Conservation (phyloP, 2,329 filamentous ascomycete species). For the Zymoseptoria crescenta region DNA sequence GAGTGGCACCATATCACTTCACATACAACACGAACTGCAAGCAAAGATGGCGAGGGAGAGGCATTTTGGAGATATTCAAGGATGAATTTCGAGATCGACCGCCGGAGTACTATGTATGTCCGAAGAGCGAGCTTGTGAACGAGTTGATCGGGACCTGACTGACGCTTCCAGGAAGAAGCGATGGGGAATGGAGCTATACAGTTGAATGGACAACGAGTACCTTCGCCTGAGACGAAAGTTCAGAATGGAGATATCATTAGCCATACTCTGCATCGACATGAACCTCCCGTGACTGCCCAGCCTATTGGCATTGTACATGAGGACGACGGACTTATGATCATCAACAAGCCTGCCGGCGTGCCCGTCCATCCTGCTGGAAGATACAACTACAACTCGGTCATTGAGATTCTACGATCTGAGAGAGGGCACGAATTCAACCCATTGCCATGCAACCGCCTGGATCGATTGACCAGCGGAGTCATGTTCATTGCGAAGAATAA, state of each 20-base stretch:
- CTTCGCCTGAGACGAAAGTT: slow-evolving; percentile 59
- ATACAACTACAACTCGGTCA: slow-evolving; percentile 90
- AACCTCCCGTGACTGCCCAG: slow-evolving; percentile 80
- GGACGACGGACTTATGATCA: slow-evolving; percentile 86
- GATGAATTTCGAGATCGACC: slow-evolving; percentile 88
- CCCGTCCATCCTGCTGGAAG: slow-evolving; percentile 92
- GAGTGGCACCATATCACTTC: slow-evolving; percentile 79
- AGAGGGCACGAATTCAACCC: slow-evolving; percentile 51
- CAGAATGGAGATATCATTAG: slow-evolving; percentile 87
- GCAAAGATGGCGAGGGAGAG: slow-evolving; percentile 78
- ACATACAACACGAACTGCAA: slow-evolving; percentile 96
- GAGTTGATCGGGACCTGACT: slow-evolving; percentile 17
- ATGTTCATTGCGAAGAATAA: slow-evolving; percentile 95
- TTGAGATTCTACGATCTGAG: slow-evolving; percentile 86
- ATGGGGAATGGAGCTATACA: slow-evolving; percentile 72
- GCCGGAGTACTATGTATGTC: slow-evolving; percentile 70
- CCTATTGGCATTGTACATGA: slow-evolving; percentile 81
- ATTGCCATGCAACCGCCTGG: slow-evolving; percentile 81
- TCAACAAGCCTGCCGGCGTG: slow-evolving; percentile 92
- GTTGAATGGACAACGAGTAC: slow-evolving; percentile 67
- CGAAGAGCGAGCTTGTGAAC: not conserved
- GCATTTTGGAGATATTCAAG: slow-evolving; percentile 78
- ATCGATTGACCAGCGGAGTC: slow-evolving; percentile 86
- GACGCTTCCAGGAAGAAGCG: slow-evolving; percentile 51
- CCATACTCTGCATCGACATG: slow-evolving; percentile 90